phyloP scores from a whole-genome alignment of 768 basidiomycete genomes.

The Gyrodon lividus region DNA sequence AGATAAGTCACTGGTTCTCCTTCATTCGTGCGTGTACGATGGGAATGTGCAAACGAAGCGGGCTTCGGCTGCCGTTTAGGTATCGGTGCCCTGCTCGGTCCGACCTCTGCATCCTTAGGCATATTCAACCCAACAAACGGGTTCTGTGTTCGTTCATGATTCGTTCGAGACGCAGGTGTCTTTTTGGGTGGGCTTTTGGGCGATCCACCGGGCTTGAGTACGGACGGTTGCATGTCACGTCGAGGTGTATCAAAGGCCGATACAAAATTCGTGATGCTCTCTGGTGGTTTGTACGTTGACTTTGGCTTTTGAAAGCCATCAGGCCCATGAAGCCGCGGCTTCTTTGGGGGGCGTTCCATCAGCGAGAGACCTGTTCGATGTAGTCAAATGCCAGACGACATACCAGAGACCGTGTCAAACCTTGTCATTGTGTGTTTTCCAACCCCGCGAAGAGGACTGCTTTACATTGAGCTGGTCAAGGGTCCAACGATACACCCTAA shows the following conservation, averaged over 20 bases:
- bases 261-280: conserved; percentile 20
- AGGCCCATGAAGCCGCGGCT: conserved; percentile 17
- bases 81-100: conserved; percentile 10
- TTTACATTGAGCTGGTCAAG: not conserved
- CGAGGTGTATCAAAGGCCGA: conserved; percentile 23
- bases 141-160: conserved; percentile 19
- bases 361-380: not conserved
- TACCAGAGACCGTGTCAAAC: too few species aligned
- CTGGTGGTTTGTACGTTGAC: conserved; percentile 25
- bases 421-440: not conserved
- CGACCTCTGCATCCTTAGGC: conserved; percentile 5
- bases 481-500: not conserved
- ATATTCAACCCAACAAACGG: conserved; percentile 16
- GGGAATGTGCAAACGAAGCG: conserved; percentile 5
- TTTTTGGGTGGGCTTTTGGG: conserved; percentile 3
- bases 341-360: conserved; percentile 13
- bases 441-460: not conserved
- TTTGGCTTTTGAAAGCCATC: conserved; percentile 30
- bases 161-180: conserved; percentile 1
- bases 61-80: conserved; percentile 8
- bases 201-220: not conserved
- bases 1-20: conserved; percentile 6
- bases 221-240: not conserved
- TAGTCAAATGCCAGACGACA: too few species aligned
- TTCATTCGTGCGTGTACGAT: not conserved